These are phyloP conservation scores for Fusarium staphyleae DNA, from an alignment of 2,329 filamentous ascomycete species.

Conservation along the genomic window DNA sequence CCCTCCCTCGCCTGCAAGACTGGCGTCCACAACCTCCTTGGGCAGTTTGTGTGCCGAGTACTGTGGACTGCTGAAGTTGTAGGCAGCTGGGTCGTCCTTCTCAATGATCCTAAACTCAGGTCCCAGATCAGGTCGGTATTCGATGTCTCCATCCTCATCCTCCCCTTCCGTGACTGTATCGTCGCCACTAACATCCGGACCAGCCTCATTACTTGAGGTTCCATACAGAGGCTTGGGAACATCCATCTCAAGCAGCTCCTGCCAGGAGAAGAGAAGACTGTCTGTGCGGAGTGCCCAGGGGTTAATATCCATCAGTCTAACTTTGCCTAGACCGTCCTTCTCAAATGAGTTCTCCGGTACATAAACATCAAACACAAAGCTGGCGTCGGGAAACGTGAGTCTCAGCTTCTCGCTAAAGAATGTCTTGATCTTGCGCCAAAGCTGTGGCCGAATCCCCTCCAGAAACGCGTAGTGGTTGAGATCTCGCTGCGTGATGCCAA, in stretches of 20 bases:
- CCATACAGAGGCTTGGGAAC: conserved; percentile 66
- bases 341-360: conserved; percentile 71
- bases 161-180: conserved; percentile 49
- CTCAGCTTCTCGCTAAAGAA: conserved; percentile 81
- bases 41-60: conserved; percentile 97
- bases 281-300: conserved; percentile 93
- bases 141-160: conserved; percentile 51
- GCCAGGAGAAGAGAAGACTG: conserved; percentile 86
- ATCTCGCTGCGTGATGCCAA: conserved; percentile 88
- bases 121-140: conserved; percentile 64
- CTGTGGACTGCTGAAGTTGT: conserved; percentile 82
- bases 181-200: conserved; percentile 49
- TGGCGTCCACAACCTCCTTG: conserved; percentile 84
- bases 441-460: conserved; percentile 64
- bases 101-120: conserved; percentile 85
- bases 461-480: conserved; percentile 91
- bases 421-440: conserved; percentile 72
- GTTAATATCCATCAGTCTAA: conserved; percentile 92
- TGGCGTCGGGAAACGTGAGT: conserved; percentile 80
- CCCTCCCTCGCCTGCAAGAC: conserved; percentile 72
- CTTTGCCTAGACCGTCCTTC: conserved; percentile 69
- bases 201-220: conserved; percentile 40
- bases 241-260: conserved; percentile 79
- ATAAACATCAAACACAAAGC: conserved; percentile 92
- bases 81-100: conserved; percentile 86